These are phyloP conservation scores for Cyphellophora attinorum DNA, from an alignment of 2,329 filamentous ascomycete species.

Conservation along the genomic window DNA sequence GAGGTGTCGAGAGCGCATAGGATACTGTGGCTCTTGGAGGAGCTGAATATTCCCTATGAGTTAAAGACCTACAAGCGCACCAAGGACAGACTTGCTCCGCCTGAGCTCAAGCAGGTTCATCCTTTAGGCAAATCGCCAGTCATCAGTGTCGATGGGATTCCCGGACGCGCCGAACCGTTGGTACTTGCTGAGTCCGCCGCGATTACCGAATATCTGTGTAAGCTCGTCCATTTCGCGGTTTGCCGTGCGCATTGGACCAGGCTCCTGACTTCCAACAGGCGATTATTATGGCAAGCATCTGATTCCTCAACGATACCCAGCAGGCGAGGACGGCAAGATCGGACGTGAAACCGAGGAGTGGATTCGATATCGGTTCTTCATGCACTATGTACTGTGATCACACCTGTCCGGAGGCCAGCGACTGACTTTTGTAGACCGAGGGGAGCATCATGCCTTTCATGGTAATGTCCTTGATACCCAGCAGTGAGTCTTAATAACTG, in stretches of 20 bases:
- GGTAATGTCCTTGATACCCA: slow-evolving; percentile 56
- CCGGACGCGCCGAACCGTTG: slow-evolving; percentile 36
- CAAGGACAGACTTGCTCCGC: slow-evolving; percentile 58
- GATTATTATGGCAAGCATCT: slow-evolving; percentile 48
- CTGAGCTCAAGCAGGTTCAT: slow-evolving; percentile 67
- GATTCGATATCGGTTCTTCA: slow-evolving; percentile 55
- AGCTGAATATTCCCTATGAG: slow-evolving; percentile 69
- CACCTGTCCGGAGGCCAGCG: no score
- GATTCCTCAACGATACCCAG: slow-evolving; percentile 41
- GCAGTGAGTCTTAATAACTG: no score
- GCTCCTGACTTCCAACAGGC: no score
- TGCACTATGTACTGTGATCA: no score
- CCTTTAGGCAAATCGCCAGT: slow-evolving; percentile 81
- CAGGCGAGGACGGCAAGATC: slow-evolving; percentile 44
- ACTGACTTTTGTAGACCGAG: no score
- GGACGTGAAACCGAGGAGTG: slow-evolving; percentile 52
- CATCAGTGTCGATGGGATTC: slow-evolving; percentile 53
- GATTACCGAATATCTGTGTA: slow-evolving; percentile 69
- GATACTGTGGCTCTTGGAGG: slow-evolving; percentile 77
- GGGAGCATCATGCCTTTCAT: slow-evolving; percentile 70
- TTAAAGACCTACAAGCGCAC: slow-evolving; percentile 68
- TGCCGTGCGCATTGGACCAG: no score
- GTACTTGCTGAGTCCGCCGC: slow-evolving; percentile 73
- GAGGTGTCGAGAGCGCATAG: slow-evolving; percentile 73
- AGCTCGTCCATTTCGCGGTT: not conserved